Evolutionary conservation across 768 basidiomycete species (phyloP), one percentile per base, ranked within the genome.

Genomic region (Favolaschia claudopus): DNA sequence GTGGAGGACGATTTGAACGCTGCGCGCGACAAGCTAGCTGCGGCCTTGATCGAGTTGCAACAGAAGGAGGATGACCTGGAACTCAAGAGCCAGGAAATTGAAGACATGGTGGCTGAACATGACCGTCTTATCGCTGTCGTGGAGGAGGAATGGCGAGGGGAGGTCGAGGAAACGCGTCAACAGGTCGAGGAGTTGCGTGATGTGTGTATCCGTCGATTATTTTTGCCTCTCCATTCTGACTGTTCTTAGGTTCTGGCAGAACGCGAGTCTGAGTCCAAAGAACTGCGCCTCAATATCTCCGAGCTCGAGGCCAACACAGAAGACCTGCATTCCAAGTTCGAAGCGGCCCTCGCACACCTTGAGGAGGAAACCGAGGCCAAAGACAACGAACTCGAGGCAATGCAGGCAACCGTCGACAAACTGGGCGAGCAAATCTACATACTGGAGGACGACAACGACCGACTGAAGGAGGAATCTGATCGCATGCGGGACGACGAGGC

Each of bases 51-150:
- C 61, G 92, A 93, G 73, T 75, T 94, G 25, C 89, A 93, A 72
- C 88, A 92, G 72, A 91, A 86, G 73, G 92, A 96, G 67, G 91
- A 95, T 60, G 95, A 96, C 28, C 72, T 95, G 20, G 93, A 95
- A 49, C 77, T 88, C 71, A 90, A 91, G 77, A 83, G 83, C 54
- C 77, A 82, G 57, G 92, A 94, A 70, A 85, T 95, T 40, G 88
- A 91, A 4, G 91, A 95, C 44, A 72, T 96, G 40, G 81, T 94
- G 5, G 76, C 76, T 7, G 90, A 94, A 68, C 90, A 93, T 68
- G 81, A 87, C 49, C 80, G 85, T 27, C 89, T 92, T 50, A 85
- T 93, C 3, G 82, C 84, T 19, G 82, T 83, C 3, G 88, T 94
- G 7, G 92, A 93, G 67, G 85, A 88, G 38, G 92, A 93, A 66